These are phyloP conservation scores for Aegilops umbellulata DNA, from an alignment of 176 grass and related monocot species.

Conservation along the genomic window DNA sequence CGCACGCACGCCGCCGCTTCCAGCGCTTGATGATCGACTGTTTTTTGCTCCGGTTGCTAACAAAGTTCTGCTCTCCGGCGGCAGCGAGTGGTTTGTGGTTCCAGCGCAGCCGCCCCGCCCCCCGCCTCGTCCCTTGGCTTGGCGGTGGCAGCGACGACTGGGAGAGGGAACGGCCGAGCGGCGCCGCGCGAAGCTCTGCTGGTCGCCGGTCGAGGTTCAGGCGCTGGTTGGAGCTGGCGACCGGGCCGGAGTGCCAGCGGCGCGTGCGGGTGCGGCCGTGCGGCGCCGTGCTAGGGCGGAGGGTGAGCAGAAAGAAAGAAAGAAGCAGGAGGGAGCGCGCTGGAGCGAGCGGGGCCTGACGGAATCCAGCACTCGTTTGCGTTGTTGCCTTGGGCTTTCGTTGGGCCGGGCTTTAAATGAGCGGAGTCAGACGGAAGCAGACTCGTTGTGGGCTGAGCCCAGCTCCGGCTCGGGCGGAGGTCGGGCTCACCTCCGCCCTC, in stretches of 20 bases:
- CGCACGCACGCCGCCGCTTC: background rate
- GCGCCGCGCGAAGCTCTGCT: background rate
- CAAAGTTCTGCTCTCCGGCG: background rate
- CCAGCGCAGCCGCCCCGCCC: background rate
- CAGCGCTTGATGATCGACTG: background rate
- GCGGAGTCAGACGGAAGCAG: no score
- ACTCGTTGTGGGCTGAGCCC: no score
- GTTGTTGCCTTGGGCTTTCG: no score
- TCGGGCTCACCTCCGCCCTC: no score
- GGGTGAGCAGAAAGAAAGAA: background rate
- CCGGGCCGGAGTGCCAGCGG: background rate
- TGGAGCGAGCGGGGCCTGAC: background rate
- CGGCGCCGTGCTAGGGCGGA: background rate
- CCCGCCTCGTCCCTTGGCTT: no score
- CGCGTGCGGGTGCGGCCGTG: background rate
- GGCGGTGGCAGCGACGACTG: background rate
- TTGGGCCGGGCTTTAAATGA: no score
- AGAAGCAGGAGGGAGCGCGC: background rate
- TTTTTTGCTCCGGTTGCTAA: background rate
- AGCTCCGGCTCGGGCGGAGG: no score
- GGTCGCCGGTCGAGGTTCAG: background rate
- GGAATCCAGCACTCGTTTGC: no score
- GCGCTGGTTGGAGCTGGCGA: background rate
- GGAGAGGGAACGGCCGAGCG: background rate
- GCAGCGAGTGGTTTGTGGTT: background rate